Evolutionary conservation across 2,329 filamentous ascomycete species (phyloP).

Genomic region (Trichoderma koningii): DNA sequence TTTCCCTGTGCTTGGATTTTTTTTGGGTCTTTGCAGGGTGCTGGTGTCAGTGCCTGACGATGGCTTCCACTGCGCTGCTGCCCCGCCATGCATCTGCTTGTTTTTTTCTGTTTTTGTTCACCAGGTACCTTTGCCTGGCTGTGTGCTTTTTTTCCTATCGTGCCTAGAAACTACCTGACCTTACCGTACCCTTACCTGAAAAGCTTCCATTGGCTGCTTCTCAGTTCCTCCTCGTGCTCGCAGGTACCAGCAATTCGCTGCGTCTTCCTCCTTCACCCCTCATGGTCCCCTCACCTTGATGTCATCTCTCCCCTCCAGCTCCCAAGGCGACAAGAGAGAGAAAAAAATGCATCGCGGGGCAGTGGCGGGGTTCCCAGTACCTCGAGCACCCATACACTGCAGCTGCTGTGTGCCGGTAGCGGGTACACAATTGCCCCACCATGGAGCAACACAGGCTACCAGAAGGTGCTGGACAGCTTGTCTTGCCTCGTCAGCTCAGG

Average conservation of each 20-base stretch:
- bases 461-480: conserved; percentile 25
- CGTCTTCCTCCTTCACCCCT: neutral
- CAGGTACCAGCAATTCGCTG: neutral
- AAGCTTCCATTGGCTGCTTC: neutral
- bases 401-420: conserved; percentile 1
- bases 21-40: neutral
- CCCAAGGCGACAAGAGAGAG: neutral
- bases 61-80: neutral
- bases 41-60: conserved; percentile 5
- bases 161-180: too few species aligned
- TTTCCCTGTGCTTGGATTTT: neutral
- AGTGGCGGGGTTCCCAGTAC: conserved; percentile 22
- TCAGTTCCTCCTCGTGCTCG: neutral
- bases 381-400: neutral
- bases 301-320: conserved; percentile 28
- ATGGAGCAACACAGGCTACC: neutral
- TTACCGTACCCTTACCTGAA: too few species aligned
- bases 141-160: neutral
- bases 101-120: neutral
- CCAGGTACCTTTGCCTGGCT: too few species aligned
- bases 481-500: too few species aligned
- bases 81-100: neutral
- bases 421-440: conserved; percentile 25
- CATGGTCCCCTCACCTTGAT: conserved; percentile 17
- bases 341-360: conserved; percentile 29